Percentiles rank a stretch among this genome's conserved stretches.
Conservation (phyloP, 768 basidiomycete genomes). For the Tephrocybe sp. region DNA sequence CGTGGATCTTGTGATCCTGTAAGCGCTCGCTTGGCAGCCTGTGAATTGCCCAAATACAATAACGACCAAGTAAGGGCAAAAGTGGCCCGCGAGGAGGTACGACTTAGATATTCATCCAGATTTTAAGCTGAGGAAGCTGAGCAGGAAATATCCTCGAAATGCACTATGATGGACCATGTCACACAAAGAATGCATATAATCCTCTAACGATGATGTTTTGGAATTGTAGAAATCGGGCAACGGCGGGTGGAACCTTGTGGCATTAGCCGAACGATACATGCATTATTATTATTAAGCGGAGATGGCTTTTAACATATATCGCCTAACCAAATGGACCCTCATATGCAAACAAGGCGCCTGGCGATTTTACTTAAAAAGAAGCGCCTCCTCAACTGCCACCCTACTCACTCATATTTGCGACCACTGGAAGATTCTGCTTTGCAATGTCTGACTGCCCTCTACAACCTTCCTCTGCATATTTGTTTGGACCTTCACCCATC, state of each 20-base stretch:
- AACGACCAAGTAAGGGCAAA: conserved; percentile 2
- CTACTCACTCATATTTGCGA: not conserved
- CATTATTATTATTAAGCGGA: conserved; percentile 12
- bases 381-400: not conserved
- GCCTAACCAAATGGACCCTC: conserved; percentile 9
- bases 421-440: not conserved
- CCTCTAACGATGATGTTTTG: too few relatives aligned
- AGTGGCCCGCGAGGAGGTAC: not conserved
- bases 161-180: too few relatives aligned
- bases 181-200: too few relatives aligned
- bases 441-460: not conserved
- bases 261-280: not conserved
- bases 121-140: not conserved
- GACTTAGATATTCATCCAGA: not conserved
- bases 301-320: conserved; percentile 5
- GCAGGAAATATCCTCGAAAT: too few relatives aligned
- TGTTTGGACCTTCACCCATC: not conserved
- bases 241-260: not conserved
- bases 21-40: conserved; percentile 11
- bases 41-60: conserved; percentile 10
- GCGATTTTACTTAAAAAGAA: conserved; percentile 7
- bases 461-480: not conserved
- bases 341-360: conserved; percentile 11
- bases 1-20: conserved; percentile 10
- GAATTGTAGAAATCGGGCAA: not conserved